Evolutionary conservation across 2,329 filamentous ascomycete genomes (phyloP).

Genomic region (Sporothrix pallida): DNA sequence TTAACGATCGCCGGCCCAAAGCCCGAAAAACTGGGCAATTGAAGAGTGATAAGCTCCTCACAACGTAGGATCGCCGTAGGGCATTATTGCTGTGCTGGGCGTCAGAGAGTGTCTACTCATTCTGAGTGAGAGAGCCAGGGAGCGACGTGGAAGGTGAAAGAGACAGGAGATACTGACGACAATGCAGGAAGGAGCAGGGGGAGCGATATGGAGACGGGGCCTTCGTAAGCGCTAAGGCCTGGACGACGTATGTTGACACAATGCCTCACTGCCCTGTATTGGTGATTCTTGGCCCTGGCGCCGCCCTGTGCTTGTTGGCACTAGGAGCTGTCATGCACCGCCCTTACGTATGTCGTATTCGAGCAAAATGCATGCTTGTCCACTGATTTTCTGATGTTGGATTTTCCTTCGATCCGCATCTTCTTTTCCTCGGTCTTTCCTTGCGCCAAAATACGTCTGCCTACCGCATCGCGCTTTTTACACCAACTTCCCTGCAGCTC

Average conservation of each 20-base stretch:
- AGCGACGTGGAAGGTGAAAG: not conserved
- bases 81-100: not conserved
- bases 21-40: not conserved
- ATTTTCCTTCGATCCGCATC: not conserved
- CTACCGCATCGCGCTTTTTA: not conserved
- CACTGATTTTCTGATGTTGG: not conserved
- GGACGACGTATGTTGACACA: conserved; percentile 2
- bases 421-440: conserved; percentile 12
- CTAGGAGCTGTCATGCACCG: conserved; percentile 13
- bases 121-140: not conserved
- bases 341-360: conserved; percentile 21
- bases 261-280: conserved; percentile 9
- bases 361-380: not conserved
- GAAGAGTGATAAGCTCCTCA: not conserved
- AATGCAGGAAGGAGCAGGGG: not conserved
- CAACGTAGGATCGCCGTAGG: not conserved
- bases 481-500: conserved; percentile 9
- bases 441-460: not conserved
- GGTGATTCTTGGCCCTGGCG: conserved; percentile 16
- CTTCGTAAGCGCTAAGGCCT: conserved; percentile 2
- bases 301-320: not conserved
- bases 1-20: not conserved
- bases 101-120: too few relatives aligned
- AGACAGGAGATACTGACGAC: not conserved
- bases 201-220: not conserved